These are phyloP conservation scores for Thinopyrum elongatum DNA, from an alignment of 176 grass and related monocot species.

Conservation along the genomic window DNA sequence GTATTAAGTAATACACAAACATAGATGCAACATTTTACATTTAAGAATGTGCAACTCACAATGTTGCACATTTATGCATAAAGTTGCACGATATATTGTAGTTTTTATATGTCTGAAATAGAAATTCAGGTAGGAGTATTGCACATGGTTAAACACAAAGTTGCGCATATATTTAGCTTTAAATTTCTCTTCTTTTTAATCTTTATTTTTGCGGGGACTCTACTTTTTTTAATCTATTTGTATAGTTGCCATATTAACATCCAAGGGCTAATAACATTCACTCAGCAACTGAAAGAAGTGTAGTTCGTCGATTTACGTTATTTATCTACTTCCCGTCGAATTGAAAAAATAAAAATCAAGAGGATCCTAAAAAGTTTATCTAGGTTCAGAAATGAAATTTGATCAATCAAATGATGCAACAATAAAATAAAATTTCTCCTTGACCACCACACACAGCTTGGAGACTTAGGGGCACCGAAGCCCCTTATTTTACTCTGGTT, in stretches of 20 bases:
- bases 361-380: neutral
- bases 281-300: neutral
- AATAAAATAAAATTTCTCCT: neutral
- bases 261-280: neutral
- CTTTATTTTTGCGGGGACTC: too few species aligned
- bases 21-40: neutral
- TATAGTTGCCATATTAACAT: neutral
- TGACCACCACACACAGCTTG: neutral
- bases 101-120: neutral
- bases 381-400: too few species aligned
- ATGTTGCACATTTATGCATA: neutral
- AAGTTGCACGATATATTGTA: neutral
- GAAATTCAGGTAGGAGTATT: neutral
- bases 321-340: neutral
- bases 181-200: neutral
- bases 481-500: slow-evolving; percentile 4
- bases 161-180: neutral
- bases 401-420: neutral
- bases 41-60: neutral
- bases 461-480: neutral
- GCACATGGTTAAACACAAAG: neutral
- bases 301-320: neutral
- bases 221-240: neutral
- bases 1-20: neutral
- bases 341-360: neutral